Base-by-base conservation (phyloP, 306 rosid genomes). In the Lathyrus sativus region DNA sequence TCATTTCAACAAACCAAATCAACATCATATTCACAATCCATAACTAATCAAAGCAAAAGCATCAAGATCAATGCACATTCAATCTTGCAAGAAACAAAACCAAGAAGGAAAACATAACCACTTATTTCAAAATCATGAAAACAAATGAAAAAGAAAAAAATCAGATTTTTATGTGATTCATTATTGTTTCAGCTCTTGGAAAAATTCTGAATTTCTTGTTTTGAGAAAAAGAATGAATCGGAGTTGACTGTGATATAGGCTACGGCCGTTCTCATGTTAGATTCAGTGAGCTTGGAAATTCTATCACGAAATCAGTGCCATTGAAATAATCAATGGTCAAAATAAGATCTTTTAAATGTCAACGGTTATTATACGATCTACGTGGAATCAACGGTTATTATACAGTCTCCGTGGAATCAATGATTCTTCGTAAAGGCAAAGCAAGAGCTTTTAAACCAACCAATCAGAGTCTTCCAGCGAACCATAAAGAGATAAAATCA, bases 101-200 rank as follows among this genome's bases (percentile, higher is more conserved):
- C 10, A 15, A 10, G 3, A 5, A 10, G 8, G 26, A 54, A 59
- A 29, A 50, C 42, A 7, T 19, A 46, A 50, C 11, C 4, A 9
- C 3, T 41, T 10, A 41, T 41, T 10, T 11, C 12, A 51, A 53
- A 13, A 58, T 11, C 3, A 11, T 12, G 35, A 22, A 65, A 45
- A 48, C 68, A 11, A 11, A 46, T 62, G 11, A 13, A 10, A 43
- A 64, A 65, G 17, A 44, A 55, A 57, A 19, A 22, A 54, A 51
- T 69, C 0, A 60, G 24, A 15, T 15, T 48, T 26, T 38, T 10
- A 51, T 17, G 35, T 37, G 78, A 58, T 82, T 58, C 79, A 58
- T 80, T 33, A 80, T 77, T 66, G 48, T 48, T 60, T 41, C 42
- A 60, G 28, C 12, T 19, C 18, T 29, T 4, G n/a, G 22, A 43